Conservation (phyloP, 257 asterid genomes). For the Catharanthus roseus region DNA sequence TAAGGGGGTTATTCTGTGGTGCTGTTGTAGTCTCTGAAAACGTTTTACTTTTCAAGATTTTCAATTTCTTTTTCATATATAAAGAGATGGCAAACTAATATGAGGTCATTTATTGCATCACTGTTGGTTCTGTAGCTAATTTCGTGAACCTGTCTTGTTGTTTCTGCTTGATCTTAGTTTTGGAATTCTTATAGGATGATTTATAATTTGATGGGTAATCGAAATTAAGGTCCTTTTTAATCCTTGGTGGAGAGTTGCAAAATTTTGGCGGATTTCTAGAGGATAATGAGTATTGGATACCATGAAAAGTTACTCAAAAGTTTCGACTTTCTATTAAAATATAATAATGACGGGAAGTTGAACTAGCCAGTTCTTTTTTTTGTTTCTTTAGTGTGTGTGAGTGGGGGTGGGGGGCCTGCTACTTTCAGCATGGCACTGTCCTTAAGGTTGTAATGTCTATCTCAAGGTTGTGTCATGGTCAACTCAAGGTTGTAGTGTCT, state of each 20-base stretch:
- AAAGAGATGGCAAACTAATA: neutral
- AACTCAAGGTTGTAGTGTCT: neutral
- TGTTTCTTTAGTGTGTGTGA: too few species aligned
- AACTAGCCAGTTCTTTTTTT: conserved; percentile 5
- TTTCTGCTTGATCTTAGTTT: neutral
- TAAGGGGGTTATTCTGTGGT: neutral
- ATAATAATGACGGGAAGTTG: neutral
- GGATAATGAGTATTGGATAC: neutral
- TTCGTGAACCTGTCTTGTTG: neutral
- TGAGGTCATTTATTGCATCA: neutral
- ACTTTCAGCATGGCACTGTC: neutral
- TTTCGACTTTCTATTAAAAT: neutral
- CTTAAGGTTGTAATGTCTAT: too few species aligned
- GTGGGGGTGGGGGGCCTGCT: neutral
- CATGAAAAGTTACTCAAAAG: neutral
- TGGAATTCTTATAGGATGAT: neutral
- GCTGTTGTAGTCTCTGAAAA: neutral
- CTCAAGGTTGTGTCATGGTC: neutral
- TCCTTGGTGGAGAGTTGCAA: neutral
- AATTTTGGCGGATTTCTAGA: neutral
- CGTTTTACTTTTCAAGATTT: neutral
- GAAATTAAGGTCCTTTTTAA: neutral
- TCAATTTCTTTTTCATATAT: neutral
- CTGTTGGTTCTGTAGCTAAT: neutral
- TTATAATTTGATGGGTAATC: neutral